A percentile compares a stretch with the other conserved stretches of the same genome.
Conservation (phyloP, 768 basidiomycete genomes). For the Cystobasidium onofrii region DNA sequence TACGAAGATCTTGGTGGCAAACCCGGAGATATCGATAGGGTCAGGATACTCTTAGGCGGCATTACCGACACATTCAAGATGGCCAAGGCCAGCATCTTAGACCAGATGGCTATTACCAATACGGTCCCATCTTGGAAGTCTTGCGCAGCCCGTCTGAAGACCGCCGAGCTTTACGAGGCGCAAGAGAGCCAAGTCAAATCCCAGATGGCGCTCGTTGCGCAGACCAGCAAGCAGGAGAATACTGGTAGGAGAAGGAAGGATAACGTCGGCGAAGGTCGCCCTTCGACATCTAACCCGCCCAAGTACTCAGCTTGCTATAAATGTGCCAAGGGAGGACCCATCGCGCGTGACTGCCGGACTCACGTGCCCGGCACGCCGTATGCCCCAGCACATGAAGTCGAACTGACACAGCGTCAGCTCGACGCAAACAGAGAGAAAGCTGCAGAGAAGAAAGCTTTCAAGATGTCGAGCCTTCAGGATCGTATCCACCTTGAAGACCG, state of each 20-base stretch:
- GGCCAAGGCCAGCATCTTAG: neutral
- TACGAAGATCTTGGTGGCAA: neutral
- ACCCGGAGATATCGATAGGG: neutral
- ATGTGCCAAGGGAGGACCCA: neutral
- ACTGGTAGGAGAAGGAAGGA: neutral
- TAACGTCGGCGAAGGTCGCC: too few relatives aligned
- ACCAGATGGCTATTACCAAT: neutral
- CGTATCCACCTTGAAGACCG: neutral
- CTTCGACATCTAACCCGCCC: neutral
- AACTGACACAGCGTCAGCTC: neutral
- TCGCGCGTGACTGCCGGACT: neutral
- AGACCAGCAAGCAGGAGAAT: neutral
- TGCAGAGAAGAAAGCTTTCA: neutral
- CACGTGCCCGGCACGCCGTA: neutral
- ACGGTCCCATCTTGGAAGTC: too few relatives aligned
- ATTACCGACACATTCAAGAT: neutral
- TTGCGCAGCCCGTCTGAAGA: too few relatives aligned
- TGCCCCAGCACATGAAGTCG: neutral
- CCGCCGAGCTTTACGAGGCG: neutral
- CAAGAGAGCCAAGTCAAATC: neutral
- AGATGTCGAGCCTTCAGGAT: too few relatives aligned
- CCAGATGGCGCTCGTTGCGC: neutral
- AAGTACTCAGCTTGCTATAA: neutral
- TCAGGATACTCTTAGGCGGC: neutral
- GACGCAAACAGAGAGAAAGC: neutral